These are phyloP conservation scores for Fraxinus baroniana DNA, from an alignment of 305 asterid species.

Conservation along the genomic window DNA sequence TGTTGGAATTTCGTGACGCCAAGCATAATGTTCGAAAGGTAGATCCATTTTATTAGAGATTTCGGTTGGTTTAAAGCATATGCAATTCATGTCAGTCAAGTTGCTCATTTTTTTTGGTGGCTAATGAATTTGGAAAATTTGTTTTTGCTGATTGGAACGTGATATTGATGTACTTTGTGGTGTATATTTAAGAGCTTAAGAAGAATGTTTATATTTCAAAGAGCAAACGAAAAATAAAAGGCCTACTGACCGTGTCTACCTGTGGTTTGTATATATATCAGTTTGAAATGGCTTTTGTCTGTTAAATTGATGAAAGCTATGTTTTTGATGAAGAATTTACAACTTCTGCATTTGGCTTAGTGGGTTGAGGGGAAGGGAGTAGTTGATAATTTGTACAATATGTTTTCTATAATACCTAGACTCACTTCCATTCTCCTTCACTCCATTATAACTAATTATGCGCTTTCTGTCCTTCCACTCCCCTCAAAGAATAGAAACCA, in stretches of 20 bases:
- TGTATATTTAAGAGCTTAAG: neutral
- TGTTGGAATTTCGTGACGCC: neutral
- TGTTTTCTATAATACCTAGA: neutral
- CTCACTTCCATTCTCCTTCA: neutral
- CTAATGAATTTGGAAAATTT: neutral
- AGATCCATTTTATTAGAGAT: neutral
- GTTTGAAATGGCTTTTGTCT: neutral
- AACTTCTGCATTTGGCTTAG: constrained; percentile 7
- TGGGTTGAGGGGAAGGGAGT: neutral
- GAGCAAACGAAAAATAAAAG: neutral
- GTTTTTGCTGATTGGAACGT: neutral
- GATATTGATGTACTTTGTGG: neutral
- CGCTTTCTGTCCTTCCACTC: neutral
- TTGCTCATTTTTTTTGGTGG: neutral
- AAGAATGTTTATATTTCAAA: neutral
- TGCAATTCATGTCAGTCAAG: neutral
- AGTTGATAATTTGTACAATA: neutral
- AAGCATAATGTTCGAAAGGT: neutral
- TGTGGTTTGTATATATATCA: neutral
- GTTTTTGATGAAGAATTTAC: constrained; percentile 10
- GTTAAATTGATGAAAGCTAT: neutral
- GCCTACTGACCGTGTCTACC: neutral
- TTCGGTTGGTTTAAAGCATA: neutral
- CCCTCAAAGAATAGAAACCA: neutral
- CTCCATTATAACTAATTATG: neutral